Evolutionary conservation across 2,329 filamentous ascomycete genomes (phyloP), one percentile per base, ranked within the genome.

Genomic region (Colletotrichum sansevieriae): DNA sequence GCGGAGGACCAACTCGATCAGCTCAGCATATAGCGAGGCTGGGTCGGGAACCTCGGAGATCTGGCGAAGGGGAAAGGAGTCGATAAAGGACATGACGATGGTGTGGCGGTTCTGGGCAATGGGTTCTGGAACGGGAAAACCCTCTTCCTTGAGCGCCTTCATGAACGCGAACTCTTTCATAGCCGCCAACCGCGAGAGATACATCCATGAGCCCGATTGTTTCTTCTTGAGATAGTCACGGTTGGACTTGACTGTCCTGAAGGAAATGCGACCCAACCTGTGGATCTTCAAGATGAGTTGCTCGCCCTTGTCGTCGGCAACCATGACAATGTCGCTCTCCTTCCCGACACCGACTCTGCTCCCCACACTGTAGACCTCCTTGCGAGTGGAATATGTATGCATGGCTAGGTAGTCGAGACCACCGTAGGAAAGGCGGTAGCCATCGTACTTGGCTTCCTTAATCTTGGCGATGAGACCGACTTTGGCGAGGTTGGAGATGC

Each of bases 371-470:
- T 97, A 98, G 46, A 98, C 88, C 64, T 87, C 88, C 74, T 92
- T 91, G 72, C 90, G 86, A 74, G 92, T 92, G 66, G 95, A 91
- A 78, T 98, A 91, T 0, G 94, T 90, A 81, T 98, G 94, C 62
- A 99, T 87, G 15, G 96, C 94, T n/a, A 99, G 90, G 80, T 99
- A 99, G 83, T 99, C 96, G 55, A 98, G 90, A 2, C 96, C 96
- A 75, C 96, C 96, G 78, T 99, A 99, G 7, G 95, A 97, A 63
- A 99, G 87, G 61, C 97, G 91, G 82, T 99, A 99, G 70, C 96
- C 96, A 76, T 99, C 96, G 82, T 99, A 99, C 80, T 94, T 95
- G 71, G 95, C 93, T 79, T 98, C 97, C 81, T 97, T 97, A 74
- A 97, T 90, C 74, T 92, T 92, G 51, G 92, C 94, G 75, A 99